Base-by-base conservation (phyloP, 495 filamentous ascomycete genomes). In the Penicillium cataractarum region DNA sequence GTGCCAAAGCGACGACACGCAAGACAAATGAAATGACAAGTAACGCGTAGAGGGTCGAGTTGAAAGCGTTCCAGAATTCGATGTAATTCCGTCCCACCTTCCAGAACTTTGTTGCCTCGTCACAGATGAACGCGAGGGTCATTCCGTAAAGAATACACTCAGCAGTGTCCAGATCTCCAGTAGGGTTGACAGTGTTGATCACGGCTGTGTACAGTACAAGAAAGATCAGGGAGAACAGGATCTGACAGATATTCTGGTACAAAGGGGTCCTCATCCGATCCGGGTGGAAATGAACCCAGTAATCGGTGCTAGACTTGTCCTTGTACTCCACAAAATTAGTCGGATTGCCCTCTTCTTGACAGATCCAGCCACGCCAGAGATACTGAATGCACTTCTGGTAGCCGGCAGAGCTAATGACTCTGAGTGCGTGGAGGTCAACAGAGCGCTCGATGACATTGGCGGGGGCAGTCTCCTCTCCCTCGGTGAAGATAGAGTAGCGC, bases 51-150 rank as follows among this genome's bases (percentile, higher is more conserved):
- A 99, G 83, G 0, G 88, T 85, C 19, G 83, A 79, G 73, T 98
- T 99, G 80, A 98, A 97, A 15, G 90, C 89, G 64, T 93, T 97
- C 95, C 94, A 98, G 67, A 99, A 99, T 32, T 89, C 87, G 57
- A 99, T 78, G 68, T 97, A 97, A 64, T 89, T 89, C 56, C 88
- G 78, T 5, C 95, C 95, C 21, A 97, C 88, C 70, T 99, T 99
- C 84, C 91, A 97, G 62, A 97, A 84, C 71, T 99, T 99, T 55
- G 83, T 71, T 8, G 86, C 59, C 68, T 99, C 96, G 66, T 98
- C 93, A 65, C 86, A 91, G 50, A 97, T 84, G 77, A 97, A 99
- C n/a, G 92, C 92, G 10, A 93, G 76, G 0, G 94, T 98, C 79
- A 98, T 96, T 63, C 91, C 65, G 70, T 98, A 99, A 3, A 99